phyloP scores from a whole-genome alignment of 202 grass and related monocot species.

The Carex sylvatica region DNA sequence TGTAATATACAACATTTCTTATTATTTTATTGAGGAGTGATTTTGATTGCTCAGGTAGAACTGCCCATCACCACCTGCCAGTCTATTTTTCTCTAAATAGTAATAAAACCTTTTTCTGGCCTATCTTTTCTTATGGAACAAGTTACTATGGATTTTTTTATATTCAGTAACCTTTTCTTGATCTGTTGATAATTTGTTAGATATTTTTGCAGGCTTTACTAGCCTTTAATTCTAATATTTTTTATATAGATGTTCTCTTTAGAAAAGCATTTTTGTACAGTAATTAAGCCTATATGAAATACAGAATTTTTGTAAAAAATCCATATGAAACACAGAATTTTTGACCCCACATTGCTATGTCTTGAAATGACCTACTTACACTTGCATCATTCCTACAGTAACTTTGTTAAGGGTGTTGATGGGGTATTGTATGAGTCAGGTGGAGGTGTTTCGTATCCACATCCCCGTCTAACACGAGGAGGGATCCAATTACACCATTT shows the following conservation, averaged over 20 bases:
- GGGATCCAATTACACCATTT: too few relatives aligned
- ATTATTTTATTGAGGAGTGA: not conserved
- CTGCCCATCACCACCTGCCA: not conserved
- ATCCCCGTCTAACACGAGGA: too few relatives aligned
- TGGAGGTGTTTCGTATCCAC: too few relatives aligned
- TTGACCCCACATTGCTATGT: not conserved
- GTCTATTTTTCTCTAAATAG: not conserved
- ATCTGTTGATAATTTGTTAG: not conserved
- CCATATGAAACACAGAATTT: too few relatives aligned
- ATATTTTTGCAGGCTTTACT: not conserved
- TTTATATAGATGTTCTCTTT: not conserved
- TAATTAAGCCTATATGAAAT: not conserved
- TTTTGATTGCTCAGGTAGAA: not conserved
- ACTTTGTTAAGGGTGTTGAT: too few relatives aligned
- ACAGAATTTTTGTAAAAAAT: conserved; percentile 3
- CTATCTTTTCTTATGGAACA: not conserved
- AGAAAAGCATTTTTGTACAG: not conserved
- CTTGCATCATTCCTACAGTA: not conserved
- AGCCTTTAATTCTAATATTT: not conserved
- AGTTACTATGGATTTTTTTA: not conserved
- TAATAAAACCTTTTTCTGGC: not conserved
- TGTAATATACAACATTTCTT: conserved; percentile 8
- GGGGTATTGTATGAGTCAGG: too few relatives aligned
- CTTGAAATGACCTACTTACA: not conserved
- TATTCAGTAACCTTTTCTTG: not conserved